A percentile compares a stretch with the other conserved stretches of the same genome.
Evolutionary conservation across 805 yeast species (phyloP).

Genomic region (Vanderwaltozyma yarrowii): DNA sequence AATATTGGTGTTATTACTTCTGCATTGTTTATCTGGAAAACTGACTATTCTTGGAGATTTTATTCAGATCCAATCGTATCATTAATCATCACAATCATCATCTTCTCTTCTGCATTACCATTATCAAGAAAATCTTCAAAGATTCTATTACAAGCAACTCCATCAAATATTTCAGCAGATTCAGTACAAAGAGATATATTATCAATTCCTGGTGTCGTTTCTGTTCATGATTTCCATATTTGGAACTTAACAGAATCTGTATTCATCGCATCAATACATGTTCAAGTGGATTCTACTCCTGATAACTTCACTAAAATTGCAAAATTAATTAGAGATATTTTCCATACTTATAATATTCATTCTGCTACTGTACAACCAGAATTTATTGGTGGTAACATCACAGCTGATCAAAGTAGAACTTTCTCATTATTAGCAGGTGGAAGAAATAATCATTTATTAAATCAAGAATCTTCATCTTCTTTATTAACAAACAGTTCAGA

Average conservation of each 20-base stretch:
- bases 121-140: conserved; percentile 78
- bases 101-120: conserved; percentile 86
- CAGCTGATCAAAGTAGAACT: conserved; percentile 26
- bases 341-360: conserved; percentile 79
- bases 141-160: conserved; percentile 87
- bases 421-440: conserved; percentile 24
- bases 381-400: conserved; percentile 37
- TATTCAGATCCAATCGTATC: conserved; percentile 84
- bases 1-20: conserved; percentile 86
- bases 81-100: conserved; percentile 73
- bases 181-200: conserved; percentile 60
- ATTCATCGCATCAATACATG: conserved; percentile 81
- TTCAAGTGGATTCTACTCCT: conserved; percentile 59
- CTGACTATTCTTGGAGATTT: conserved; percentile 79
- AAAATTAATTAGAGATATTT: conserved; percentile 59
- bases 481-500: not conserved
- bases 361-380: conserved; percentile 97
- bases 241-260: conserved; percentile 91
- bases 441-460: not conserved
- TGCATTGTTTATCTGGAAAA: conserved; percentile 89
- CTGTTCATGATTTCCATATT: conserved; percentile 90
- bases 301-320: conserved; percentile 62
- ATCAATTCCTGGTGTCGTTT: conserved; percentile 59
- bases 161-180: conserved; percentile 69
- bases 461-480: not conserved